Evolutionary conservation across 2,329 filamentous ascomycete species (phyloP).

Genomic region (Decorospora gaudefroyi): DNA sequence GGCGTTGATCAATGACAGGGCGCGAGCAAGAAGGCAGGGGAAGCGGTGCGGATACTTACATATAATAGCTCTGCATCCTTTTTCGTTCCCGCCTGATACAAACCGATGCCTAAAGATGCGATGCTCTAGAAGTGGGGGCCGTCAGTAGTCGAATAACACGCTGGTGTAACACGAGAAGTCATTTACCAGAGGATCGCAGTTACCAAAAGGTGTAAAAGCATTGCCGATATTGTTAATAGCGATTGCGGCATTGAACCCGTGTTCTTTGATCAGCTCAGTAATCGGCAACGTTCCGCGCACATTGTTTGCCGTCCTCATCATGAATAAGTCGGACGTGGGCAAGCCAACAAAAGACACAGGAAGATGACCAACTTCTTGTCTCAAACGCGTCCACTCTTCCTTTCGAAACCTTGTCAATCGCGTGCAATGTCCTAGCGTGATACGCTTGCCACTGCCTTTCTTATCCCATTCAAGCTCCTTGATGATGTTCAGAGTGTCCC

Average conservation of each 20-base stretch:
- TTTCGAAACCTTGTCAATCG: constrained; percentile 62
- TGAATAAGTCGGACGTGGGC: constrained; percentile 72
- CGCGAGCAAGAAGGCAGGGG: constrained; percentile 2
- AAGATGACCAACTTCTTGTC: constrained; percentile 56
- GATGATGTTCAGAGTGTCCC: constrained; percentile 59
- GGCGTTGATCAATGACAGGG: constrained; percentile 21
- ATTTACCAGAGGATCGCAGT: constrained; percentile 64
- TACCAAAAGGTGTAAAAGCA: constrained; percentile 72
- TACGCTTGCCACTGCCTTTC: constrained; percentile 32
- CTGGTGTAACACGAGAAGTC: constrained; percentile 24
- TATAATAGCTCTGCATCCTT: constrained; percentile 63
- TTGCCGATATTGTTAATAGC: constrained; percentile 75
- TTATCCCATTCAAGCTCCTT: constrained; percentile 56
- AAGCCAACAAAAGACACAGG: constrained; percentile 70
- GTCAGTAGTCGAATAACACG: neutral
- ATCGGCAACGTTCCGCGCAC: constrained; percentile 66
- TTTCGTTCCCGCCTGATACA: constrained; percentile 69
- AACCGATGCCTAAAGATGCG: constrained; percentile 59
- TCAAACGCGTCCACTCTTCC: constrained; percentile 57
- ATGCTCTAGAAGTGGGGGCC: neutral
- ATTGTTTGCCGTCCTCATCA: constrained; percentile 61
- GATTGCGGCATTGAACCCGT: constrained; percentile 63
- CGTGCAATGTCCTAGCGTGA: constrained; percentile 68
- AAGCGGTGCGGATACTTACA: too few relatives aligned
- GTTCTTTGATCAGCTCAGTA: constrained; percentile 62